Evolutionary conservation across 2,329 filamentous ascomycete genomes (phyloP).

Genomic region (Nemania sp.): DNA sequence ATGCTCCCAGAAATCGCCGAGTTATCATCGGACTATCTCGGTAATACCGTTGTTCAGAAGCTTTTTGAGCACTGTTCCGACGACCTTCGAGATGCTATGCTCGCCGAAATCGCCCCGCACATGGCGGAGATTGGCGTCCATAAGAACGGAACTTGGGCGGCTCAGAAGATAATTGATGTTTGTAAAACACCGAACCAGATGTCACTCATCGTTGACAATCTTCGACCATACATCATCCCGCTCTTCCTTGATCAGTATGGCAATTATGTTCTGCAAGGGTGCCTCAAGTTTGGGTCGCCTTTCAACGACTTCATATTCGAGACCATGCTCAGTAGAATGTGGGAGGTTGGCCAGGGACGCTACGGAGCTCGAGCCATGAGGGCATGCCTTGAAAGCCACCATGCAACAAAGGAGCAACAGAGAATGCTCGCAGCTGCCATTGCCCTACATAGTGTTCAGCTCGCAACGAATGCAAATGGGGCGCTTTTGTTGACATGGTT

Average conservation of each 20-base stretch:
- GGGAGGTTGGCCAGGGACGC: conserved; percentile 89
- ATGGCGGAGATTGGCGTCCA: conserved; percentile 96
- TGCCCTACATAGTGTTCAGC: conserved; percentile 92
- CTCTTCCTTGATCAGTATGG: conserved; percentile 97
- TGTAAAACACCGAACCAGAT: conserved; percentile 85
- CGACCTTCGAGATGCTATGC: conserved; percentile 86
- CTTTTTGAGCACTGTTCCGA: conserved; percentile 97
- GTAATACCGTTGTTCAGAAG: conserved; percentile 99
- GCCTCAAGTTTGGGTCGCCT: conserved; percentile 84
- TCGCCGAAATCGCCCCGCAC: conserved; percentile 83
- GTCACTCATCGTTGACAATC: conserved; percentile 78
- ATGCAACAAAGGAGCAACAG: conserved; percentile 93
- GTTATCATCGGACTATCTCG: conserved; percentile 91
- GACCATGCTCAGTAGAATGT: conserved; percentile 91
- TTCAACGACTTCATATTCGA: conserved; percentile 98
- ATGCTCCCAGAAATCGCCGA: conserved; percentile 98
- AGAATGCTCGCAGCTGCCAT: conserved; percentile 92
- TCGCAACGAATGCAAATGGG: conserved; percentile 95
- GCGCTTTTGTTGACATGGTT: conserved; percentile 96
- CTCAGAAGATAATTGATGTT: conserved; percentile 98
- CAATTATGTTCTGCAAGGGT: conserved; percentile 97
- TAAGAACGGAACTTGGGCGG: conserved; percentile 99
- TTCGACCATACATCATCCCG: conserved; percentile 84
- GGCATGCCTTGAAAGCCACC: conserved; percentile 93
- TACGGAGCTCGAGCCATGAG: conserved; percentile 96